Evolutionary conservation across 441 rosid species (phyloP).

Genomic region (Populus trichocarpa): DNA sequence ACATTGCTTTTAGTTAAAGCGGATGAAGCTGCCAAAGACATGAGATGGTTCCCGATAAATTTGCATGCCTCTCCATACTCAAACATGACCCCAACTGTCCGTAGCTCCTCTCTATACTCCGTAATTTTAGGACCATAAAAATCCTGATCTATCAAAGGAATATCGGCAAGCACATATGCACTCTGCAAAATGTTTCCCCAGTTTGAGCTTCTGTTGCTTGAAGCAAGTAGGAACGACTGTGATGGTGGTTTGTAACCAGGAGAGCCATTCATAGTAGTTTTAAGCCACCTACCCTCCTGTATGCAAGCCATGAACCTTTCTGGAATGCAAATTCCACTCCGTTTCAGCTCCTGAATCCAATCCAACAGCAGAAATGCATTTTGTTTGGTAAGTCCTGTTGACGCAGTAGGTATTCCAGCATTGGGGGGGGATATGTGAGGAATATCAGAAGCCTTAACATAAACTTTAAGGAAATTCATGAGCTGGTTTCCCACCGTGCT

Average conservation of each 20-base stretch:
- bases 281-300: slow-evolving; percentile 58
- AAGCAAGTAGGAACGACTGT: slow-evolving; percentile 47
- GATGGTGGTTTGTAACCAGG: slow-evolving; percentile 48
- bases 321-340: slow-evolving; percentile 22
- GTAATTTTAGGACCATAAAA: slow-evolving; percentile 47
- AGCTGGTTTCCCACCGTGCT: slow-evolving; percentile 31
- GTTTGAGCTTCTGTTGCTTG: slow-evolving; percentile 16
- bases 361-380: slow-evolving; percentile 51
- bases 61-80: slow-evolving; percentile 47
- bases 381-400: slow-evolving; percentile 43
- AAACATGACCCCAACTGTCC: slow-evolving; percentile 51
- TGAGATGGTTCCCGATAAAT: slow-evolving; percentile 49
- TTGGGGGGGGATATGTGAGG: slow-evolving; percentile 54
- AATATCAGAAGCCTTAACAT: slow-evolving; percentile 47
- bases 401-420: slow-evolving; percentile 45
- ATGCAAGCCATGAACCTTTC: slow-evolving; percentile 42
- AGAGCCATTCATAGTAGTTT: slow-evolving; percentile 37
- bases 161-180: slow-evolving; percentile 45
- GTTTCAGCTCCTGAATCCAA: slow-evolving; percentile 38
- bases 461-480: slow-evolving; percentile 37
- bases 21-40: slow-evolving; percentile 40
- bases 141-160: slow-evolving; percentile 51
- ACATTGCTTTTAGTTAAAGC: slow-evolving; percentile 32
- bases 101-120: slow-evolving; percentile 38
- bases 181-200: slow-evolving; percentile 58